Conservation (phyloP, 78 protist species). For the Dictyostelium capitatum region DNA sequence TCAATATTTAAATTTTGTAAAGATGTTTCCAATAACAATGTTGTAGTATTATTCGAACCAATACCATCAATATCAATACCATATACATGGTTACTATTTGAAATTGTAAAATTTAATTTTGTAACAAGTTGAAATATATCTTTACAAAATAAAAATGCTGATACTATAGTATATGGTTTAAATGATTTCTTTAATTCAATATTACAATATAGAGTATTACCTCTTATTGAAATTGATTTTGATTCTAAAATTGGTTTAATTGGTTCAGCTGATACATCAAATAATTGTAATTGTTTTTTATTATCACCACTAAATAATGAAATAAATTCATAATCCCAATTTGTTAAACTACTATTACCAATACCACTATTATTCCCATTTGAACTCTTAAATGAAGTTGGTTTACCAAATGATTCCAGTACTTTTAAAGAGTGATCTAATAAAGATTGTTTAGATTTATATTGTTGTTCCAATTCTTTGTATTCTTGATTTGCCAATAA, state of each 20-base stretch:
- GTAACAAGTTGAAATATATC: background rate
- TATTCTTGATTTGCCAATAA: conserved; percentile 13
- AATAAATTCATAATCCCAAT: conserved; percentile 1
- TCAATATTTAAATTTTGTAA: background rate
- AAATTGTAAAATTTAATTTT: background rate
- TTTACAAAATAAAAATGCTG: conserved; percentile 5
- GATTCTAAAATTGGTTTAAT: background rate
- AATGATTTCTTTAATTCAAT: background rate
- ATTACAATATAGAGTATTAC: background rate
- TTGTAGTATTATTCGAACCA: background rate
- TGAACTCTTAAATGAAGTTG: background rate
- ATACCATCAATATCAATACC: background rate
- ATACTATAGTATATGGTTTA: conserved; percentile 5
- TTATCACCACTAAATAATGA: background rate
- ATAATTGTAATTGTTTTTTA: background rate
- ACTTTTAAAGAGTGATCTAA: conserved; percentile 18
- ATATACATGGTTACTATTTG: background rate
- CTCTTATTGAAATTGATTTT: background rate
- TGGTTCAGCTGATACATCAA: background rate
- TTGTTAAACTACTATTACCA: background rate
- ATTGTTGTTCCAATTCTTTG: conserved; percentile 2
- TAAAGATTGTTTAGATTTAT: conserved; percentile 9
- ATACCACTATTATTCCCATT: too few species aligned
- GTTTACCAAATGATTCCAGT: conserved; percentile 35
- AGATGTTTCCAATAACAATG: background rate